Evolutionary conservation across 345 rosid genomes (phyloP), one percentile per base, ranked within the genome.

Genomic region (Chamaenerion angustifolium): DNA sequence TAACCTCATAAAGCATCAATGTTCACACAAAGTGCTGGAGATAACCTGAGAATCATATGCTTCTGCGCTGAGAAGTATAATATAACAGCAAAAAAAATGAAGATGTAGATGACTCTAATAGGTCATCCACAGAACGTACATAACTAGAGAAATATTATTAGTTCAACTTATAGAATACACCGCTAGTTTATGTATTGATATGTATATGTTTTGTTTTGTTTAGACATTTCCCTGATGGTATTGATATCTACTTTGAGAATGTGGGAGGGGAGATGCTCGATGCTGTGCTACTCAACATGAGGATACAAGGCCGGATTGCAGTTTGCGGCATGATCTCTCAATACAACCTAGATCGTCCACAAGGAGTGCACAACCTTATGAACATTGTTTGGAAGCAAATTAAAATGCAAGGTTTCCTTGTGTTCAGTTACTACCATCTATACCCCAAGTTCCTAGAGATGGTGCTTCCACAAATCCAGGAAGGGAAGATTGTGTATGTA

Each of bases 211-310:
- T 45, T n/a, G 52, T 44, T 16, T 41, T 48, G 15, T 11, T 18
- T 46, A 56, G 61, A 35, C 55, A 50, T 56, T 56, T 56, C n/a
- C 62, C 54, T 0, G 37, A 63, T 18, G 67, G 67, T 16, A 63
- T 62, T 12, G 64, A 67, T 37, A 58, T 67, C 16, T 67, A 62
- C 52, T 67, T 67, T 42, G 64, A 67, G 16, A 67, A 67, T 14
- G 67, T 67, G 2, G 71, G 67, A 6, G 71, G 71, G 8, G 62
- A 61, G 55, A 62, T 62, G 71, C 63, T 67, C 2, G 71, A 67
- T 14, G 67, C 67, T 0, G 67, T 57, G 47, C 67, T 67, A 12
- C 53, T 49, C 50, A 57, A 67, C 64, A 67, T 67, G 71, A 67
- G 52, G 51, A 6, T 45, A 2, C 48, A 46, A 0, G 71, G 67